Conservation (phyloP, 345 rosid species). For the Eucalyptus rudis region DNA sequence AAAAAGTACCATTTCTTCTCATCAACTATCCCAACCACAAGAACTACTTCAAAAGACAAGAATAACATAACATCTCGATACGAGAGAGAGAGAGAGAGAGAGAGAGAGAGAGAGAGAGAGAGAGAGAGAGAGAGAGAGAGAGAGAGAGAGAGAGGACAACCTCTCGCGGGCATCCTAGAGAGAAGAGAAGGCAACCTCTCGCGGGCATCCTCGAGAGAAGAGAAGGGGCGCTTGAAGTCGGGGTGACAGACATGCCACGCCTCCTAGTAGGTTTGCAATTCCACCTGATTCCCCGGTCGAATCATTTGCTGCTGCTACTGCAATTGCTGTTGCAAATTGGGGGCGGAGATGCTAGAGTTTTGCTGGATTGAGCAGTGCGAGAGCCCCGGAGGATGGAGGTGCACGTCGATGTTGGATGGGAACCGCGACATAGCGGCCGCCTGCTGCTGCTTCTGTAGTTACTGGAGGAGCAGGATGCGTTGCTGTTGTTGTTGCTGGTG, state of each 20-base stretch:
- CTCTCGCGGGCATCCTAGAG: conserved; percentile 91
- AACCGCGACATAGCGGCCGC: conserved; percentile 73
- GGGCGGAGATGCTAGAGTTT: conserved; percentile 6
- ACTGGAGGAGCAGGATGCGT: conserved; percentile 38
- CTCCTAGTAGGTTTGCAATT: conserved; percentile 83
- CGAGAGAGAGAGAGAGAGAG: too few species aligned
- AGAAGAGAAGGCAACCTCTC: too few species aligned
- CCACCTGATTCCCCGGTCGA: conserved; percentile 52
- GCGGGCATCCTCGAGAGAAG: conserved; percentile 80
- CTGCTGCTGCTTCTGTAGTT: conserved; percentile 46
- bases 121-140: neutral
- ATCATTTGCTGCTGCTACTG: conserved; percentile 15
- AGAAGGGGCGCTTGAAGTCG: conserved; percentile 69
- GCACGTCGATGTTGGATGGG: conserved; percentile 79
- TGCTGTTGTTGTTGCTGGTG: conserved; percentile 31
- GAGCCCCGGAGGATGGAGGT: conserved; percentile 40
- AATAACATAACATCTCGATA: neutral
- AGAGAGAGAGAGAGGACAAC: too few species aligned
- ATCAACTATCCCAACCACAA: too few species aligned
- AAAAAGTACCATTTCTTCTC: too few species aligned
- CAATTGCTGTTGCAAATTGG: neutral
- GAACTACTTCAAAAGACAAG: too few species aligned
- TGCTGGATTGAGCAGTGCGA: conserved; percentile 29
- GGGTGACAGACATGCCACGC: conserved; percentile 83
- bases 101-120: too few species aligned